Evolutionary conservation across 2,329 filamentous ascomycete species (phyloP).

Genomic region (Aspergillus piperis): DNA sequence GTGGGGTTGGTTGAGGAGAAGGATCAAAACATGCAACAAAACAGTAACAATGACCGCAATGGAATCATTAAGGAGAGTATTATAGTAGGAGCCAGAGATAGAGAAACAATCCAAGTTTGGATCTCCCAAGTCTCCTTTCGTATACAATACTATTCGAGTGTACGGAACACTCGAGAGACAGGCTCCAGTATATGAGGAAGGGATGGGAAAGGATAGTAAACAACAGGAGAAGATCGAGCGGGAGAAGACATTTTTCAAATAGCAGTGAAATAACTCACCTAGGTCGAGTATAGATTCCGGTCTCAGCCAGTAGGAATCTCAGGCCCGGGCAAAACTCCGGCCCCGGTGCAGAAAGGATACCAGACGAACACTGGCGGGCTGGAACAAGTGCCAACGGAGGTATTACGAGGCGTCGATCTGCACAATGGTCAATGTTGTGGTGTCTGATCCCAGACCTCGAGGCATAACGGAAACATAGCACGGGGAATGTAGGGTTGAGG

Average conservation of each 20-base stretch:
- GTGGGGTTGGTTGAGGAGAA: background rate
- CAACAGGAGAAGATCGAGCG: background rate
- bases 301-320: constrained; percentile 18
- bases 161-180: background rate
- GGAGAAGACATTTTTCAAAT: constrained; percentile 10
- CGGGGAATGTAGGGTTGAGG: constrained; percentile 23
- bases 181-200: background rate
- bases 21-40: background rate
- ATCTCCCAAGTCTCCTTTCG: background rate
- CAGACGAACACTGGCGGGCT: constrained; percentile 12
- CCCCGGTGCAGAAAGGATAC: constrained; percentile 15
- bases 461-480: constrained; percentile 15
- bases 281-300: constrained; percentile 19
- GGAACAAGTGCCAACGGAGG: constrained; percentile 9
- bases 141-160: background rate
- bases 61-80: background rate
- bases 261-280: constrained; percentile 17
- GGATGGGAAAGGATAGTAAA: background rate
- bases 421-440: constrained; percentile 9
- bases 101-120: background rate
- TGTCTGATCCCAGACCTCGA: constrained; percentile 7
- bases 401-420: constrained; percentile 23
- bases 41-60: background rate
- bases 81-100: background rate
- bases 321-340: constrained; percentile 14